Evolutionary conservation across 176 grass and related monocot species (phyloP).

Genomic region (Pontederia crassipes): DNA sequence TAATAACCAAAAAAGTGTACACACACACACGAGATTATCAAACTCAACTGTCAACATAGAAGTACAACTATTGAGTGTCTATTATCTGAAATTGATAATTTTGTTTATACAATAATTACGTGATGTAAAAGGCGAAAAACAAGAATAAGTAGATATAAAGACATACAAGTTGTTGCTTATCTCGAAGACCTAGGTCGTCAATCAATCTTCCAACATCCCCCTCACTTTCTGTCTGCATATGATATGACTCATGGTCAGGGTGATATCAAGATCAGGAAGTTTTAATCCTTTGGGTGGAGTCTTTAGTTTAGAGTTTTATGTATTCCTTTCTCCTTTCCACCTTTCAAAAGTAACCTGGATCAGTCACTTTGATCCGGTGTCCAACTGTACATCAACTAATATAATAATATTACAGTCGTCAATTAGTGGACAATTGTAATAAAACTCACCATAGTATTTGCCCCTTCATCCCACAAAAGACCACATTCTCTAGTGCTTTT

Average conservation of each 20-base stretch:
- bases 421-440: neutral
- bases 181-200: constrained; percentile 67
- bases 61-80: neutral
- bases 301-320: neutral
- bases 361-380: neutral
- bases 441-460: constrained; percentile 86
- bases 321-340: neutral
- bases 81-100: neutral
- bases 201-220: constrained; percentile 57
- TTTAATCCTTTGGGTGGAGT: neutral
- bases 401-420: neutral
- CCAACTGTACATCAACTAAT: neutral
- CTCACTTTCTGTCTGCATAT: constrained; percentile 36
- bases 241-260: neutral
- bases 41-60: neutral
- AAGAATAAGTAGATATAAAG: constrained; percentile 22
- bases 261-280: neutral
- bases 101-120: neutral
- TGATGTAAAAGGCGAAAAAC: neutral
- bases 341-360: neutral
- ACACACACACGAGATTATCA: no score
- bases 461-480: constrained; percentile 94
- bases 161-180: constrained; percentile 78
- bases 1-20: no score
- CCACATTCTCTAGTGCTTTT: constrained; percentile 60